Conservation (phyloP, 495 filamentous ascomycete species). For the Penicillium egyptiacum region DNA sequence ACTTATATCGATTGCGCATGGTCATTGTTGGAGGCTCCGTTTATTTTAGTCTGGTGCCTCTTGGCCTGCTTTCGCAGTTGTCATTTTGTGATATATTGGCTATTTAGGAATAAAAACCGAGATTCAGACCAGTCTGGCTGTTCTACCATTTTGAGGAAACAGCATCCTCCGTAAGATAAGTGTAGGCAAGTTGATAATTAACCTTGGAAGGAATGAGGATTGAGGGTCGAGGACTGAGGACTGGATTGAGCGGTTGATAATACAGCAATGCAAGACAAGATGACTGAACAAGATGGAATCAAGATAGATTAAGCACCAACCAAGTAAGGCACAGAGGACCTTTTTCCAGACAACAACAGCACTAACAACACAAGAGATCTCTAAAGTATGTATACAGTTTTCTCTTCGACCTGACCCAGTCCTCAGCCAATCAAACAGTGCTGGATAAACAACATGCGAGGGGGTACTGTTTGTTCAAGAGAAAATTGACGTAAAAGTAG, state of each 20-base stretch:
- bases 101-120: slow-evolving; percentile 5
- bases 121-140: not conserved
- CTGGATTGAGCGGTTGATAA: slow-evolving; percentile 10
- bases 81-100: slow-evolving; percentile 13
- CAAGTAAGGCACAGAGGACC: slow-evolving; percentile 21
- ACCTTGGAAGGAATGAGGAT: not conserved
- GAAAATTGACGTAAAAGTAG: slow-evolving; percentile 31
- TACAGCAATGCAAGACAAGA: slow-evolving; percentile 10
- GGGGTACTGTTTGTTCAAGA: slow-evolving; percentile 22
- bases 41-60: slow-evolving; percentile 9
- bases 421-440: slow-evolving; percentile 21
- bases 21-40: slow-evolving; percentile 15
- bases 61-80: slow-evolving; percentile 6
- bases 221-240: slow-evolving; percentile 3
- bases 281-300: slow-evolving; percentile 21
- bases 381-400: slow-evolving; percentile 52
- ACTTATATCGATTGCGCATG: slow-evolving; percentile 35
- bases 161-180: not conserved
- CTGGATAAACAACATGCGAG: slow-evolving; percentile 19
- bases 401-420: slow-evolving; percentile 39
- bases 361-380: slow-evolving; percentile 40
- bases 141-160: not conserved
- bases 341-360: slow-evolving; percentile 32
- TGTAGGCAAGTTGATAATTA: not conserved
- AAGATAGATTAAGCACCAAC: slow-evolving; percentile 33